phyloP scores from a whole-genome alignment of 208 protist genomes.

The Wallacemonas sp. region DNA sequence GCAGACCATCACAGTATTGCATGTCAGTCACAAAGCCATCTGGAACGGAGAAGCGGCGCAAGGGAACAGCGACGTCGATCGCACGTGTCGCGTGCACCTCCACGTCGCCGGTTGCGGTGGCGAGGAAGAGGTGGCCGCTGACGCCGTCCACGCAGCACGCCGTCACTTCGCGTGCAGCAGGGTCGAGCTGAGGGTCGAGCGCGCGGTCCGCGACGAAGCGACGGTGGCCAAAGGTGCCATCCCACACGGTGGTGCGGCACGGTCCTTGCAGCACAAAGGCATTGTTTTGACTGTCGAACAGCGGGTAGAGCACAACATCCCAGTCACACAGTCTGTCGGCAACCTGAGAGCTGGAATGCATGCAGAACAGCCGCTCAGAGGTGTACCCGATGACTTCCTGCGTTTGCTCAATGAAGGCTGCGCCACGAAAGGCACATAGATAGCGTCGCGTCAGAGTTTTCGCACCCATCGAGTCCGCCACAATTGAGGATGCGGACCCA shows the following conservation, averaged over 20 bases:
- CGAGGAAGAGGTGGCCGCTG: conserved; percentile 59
- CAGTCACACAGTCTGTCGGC: conserved; percentile 43
- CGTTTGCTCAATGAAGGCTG: conserved; percentile 40
- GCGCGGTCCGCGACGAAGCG: conserved; percentile 43
- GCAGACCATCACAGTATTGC: conserved; percentile 45
- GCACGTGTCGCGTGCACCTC: conserved; percentile 44
- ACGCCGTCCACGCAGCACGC: conserved; percentile 60
- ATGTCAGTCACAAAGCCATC: conserved; percentile 39
- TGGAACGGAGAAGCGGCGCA: conserved; percentile 16
- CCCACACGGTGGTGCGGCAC: conserved; percentile 64
- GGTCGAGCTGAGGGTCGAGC: conserved; percentile 13
- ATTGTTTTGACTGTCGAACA: conserved; percentile 43
- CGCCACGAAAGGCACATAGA: conserved; percentile 28
- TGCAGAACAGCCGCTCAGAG: conserved; percentile 48
- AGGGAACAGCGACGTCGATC: conserved; percentile 23
- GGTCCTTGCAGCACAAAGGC: conserved; percentile 64
- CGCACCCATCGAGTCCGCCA: conserved; percentile 7
- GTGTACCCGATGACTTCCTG: conserved; percentile 70
- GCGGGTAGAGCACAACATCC: conserved; percentile 34
- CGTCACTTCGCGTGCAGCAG: conserved; percentile 36
- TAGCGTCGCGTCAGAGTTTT: conserved; percentile 10
- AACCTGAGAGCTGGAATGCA: conserved; percentile 42
- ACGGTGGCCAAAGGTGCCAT: conserved; percentile 43
- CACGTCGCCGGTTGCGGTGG: conserved; percentile 34
- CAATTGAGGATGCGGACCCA: too few species aligned